Base-by-base conservation (phyloP, 495 filamentous ascomycete species). In the Annulohypoxylon nitens region DNA sequence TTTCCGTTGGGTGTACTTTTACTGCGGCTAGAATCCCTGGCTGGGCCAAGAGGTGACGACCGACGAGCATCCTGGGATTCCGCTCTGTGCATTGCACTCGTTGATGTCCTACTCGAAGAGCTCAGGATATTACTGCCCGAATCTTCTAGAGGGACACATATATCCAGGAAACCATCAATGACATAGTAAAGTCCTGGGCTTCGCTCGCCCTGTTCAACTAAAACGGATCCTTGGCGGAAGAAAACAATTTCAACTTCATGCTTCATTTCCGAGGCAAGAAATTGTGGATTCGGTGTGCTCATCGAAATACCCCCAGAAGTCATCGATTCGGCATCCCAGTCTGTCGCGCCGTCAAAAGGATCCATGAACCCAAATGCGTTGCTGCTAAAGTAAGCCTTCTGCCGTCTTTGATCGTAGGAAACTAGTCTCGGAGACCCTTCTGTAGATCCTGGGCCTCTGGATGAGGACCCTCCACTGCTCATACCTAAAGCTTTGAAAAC, bases 181-280 rank as follows among this genome's bases (percentile, higher is more conserved):
- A 99, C 96, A 79, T 98, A 99, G 82, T 99, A 99, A 9, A 99
- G 84, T 0, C 96, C 96, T 0, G 97, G 97, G 74, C 97, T 97
- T 16, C 97, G 87, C 82, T 99, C 96, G 0, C 96, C 95, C 78
- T 98, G 94, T 73, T 99, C 96, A 0, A 99, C 95, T n/a, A 99
- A 86, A 5, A 99, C 92, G 7, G 96, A 94, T 3, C 92, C 94
- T 76, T 98, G 92, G 0, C 93, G 94, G 73, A 99, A 99, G 82
- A 92, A 98, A 3, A 99, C 97, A 70, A 99, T 97, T 76, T 99
- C 96, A n/a, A 98, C 88, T 48, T 99, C 96, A 74, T 96, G 90
- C 53, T 90, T 89, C 77, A 97, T 86, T 47, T 98, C 96, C 77
- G 76, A 87, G 67, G 77, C 94, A 69, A 86, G 89, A 83, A 78